Evolutionary conservation across 2,329 filamentous ascomycete genomes (phyloP).

Genomic region (Calycina herbarum): DNA sequence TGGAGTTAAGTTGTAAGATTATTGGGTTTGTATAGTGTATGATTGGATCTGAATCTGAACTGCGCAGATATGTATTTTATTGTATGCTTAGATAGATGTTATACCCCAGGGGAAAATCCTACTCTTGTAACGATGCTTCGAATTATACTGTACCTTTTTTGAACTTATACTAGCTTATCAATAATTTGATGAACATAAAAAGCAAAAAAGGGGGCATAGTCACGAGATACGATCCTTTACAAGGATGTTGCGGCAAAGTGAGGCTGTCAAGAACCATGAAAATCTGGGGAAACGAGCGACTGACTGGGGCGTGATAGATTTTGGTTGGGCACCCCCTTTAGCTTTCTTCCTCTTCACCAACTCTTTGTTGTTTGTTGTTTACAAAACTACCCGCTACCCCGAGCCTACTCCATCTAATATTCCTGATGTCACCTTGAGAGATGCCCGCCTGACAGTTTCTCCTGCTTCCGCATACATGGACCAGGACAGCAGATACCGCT

Average conservation of each 20-base stretch:
- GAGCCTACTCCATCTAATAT: background rate
- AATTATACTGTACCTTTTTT: too few relatives aligned
- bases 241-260: background rate
- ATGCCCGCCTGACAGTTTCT: constrained; percentile 20
- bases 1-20: background rate
- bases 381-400: background rate
- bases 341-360: background rate
- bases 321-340: background rate
- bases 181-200: background rate
- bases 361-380: constrained; percentile 3
- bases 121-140: too few relatives aligned
- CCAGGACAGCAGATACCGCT: constrained; percentile 7
- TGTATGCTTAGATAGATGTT: background rate
- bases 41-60: background rate
- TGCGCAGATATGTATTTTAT: background rate
- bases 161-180: too few relatives aligned
- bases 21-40: background rate
- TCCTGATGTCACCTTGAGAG: background rate
- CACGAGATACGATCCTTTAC: constrained; percentile 6
- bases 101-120: background rate
- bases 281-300: constrained; percentile 16
- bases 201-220: background rate
- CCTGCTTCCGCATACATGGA: constrained; percentile 22
- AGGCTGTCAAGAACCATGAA: constrained; percentile 5
- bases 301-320: background rate